Evolutionary conservation across 2,329 filamentous ascomycete genomes (phyloP), one percentile per base, ranked within the genome.

Genomic region (Colletotrichum gigasporum): DNA sequence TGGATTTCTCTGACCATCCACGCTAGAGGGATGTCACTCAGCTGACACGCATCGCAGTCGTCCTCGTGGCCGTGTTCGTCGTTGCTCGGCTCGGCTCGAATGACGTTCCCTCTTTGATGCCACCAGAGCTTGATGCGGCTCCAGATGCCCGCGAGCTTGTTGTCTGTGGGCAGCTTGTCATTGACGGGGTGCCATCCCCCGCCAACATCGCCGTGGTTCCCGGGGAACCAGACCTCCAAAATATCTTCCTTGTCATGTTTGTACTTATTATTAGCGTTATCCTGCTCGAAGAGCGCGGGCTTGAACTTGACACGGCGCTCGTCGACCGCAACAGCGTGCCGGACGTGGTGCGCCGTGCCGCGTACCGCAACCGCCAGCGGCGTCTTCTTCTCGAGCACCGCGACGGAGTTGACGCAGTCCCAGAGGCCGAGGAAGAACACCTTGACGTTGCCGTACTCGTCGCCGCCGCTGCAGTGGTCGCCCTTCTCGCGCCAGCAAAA

Each of bases 281-380:
- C 80, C 52, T 81, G 79, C 0, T 76, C 72, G 5, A 85, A 74
- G 0, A 86, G 74, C 0, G 82, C 82, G 0, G 82, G 75, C 69
- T 84, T 85, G 76, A 86, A 86, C 69, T 86, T 86, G 63, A 84
- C 79, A 3, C 84, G 81, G 0, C 82, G 76, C 69, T 86, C 84
- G 59, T 86, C 82, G 5, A 85, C 76, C 1, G 82, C 79, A 0
- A 86, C 82, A 1, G 84, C 84, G 55, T 86, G 84, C 0, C 84
- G 78, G 24, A 86, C 78, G 48, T 78, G 78, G 4, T 72, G 67
- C 1, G 83, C 82, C 2, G 81, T 80, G 3, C 81, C 75, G 28
- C 68, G 69, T 0, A 78, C 75, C 0, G 76, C 71, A 2, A 76
- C 72, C 4, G 78, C 78, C 16, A 75, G 71, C 18, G 71, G 74